Evolutionary conservation across 371 early-diverging fungal species (phyloP).

Genomic region (Mucor plumbeus): DNA sequence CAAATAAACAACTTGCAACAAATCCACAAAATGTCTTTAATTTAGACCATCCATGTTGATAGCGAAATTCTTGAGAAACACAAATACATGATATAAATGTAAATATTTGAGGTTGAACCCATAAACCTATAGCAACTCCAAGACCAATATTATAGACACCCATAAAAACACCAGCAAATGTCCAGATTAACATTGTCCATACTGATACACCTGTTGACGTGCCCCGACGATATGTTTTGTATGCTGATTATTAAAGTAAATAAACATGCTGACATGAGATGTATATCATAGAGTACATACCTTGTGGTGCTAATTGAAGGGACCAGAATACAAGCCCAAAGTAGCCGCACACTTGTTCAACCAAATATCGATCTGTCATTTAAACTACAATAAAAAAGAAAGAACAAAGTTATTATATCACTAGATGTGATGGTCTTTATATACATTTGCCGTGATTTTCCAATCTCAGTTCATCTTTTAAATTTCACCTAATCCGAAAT

Average conservation of each 20-base stretch:
- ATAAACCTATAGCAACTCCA: conserved; percentile 55
- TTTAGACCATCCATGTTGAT: conserved; percentile 34
- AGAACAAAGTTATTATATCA: neutral
- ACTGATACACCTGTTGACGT: conserved; percentile 55
- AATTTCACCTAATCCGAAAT: neutral
- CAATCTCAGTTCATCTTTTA: conserved; percentile 4
- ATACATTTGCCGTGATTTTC: neutral
- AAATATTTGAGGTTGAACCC: conserved; percentile 63
- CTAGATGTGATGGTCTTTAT: neutral
- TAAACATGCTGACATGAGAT: neutral
- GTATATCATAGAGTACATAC: conserved; percentile 17
- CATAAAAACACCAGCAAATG: conserved; percentile 45
- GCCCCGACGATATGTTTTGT: conserved; percentile 40
- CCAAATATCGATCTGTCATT: conserved; percentile 21
- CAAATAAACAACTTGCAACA: conserved; percentile 10
- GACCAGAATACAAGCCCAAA: conserved; percentile 65
- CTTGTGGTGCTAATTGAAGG: conserved; percentile 63
- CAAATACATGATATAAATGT: conserved; percentile 44
- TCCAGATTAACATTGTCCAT: conserved; percentile 57
- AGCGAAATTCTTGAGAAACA: conserved; percentile 52
- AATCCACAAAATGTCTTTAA: conserved; percentile 13
- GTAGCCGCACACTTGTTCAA: conserved; percentile 55
- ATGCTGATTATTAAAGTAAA: conserved; percentile 26
- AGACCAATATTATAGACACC: conserved; percentile 57
- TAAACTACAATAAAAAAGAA: neutral